Percentiles rank a stretch among this genome's conserved stretches.
Evolutionary conservation across 2,329 filamentous ascomycete genomes (phyloP).

Genomic region (Fusarium globosum): DNA sequence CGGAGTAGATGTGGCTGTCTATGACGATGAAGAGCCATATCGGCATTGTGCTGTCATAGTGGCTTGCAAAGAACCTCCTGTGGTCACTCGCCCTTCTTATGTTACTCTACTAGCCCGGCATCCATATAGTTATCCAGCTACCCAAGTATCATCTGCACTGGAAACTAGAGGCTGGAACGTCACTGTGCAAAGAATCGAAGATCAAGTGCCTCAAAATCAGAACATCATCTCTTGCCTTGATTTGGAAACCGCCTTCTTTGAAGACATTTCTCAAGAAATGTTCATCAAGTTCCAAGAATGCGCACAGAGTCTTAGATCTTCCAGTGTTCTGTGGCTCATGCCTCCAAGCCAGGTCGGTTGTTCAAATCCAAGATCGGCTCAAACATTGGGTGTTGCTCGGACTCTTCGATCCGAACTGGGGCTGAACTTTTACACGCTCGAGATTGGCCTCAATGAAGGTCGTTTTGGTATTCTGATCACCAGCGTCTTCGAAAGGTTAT

Average conservation of each 20-base stretch:
- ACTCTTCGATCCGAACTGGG: conserved; percentile 17
- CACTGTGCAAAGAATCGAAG: neutral
- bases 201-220: neutral
- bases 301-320: neutral
- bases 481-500: conserved; percentile 1
- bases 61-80: neutral
- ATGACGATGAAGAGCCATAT: conserved; percentile 14
- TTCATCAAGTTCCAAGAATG: conserved; percentile 1
- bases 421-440: conserved; percentile 8
- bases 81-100: neutral
- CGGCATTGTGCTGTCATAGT: conserved; percentile 7
- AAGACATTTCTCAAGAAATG: neutral
- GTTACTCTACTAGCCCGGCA: neutral
- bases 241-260: conserved; percentile 14
- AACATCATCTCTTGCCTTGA: conserved; percentile 11
- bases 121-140: neutral
- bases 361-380: neutral
- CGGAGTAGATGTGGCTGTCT: conserved; percentile 4
- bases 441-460: neutral
- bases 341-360: neutral
- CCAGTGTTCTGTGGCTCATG: conserved; percentile 1
- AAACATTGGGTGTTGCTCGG: conserved; percentile 3
- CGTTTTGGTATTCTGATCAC: neutral
- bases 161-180: neutral
- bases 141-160: neutral